These are phyloP conservation scores for Lupinus albus DNA, from an alignment of 306 rosid genomes.

Conservation along the genomic window DNA sequence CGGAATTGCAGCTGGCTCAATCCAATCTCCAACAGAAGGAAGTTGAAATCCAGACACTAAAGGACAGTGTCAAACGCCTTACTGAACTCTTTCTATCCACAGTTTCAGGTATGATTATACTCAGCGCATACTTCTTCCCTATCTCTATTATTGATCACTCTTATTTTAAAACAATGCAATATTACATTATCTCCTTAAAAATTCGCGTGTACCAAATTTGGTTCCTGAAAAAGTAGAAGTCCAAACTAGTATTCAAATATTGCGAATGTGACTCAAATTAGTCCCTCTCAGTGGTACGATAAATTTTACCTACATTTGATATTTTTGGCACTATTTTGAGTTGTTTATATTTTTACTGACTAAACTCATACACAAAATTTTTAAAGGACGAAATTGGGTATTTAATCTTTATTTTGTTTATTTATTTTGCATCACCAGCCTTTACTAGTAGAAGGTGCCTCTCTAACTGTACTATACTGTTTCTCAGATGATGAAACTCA, in stretches of 20 bases:
- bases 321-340: too few species aligned
- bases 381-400: too few species aligned
- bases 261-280: too few species aligned
- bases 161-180: slow-evolving; percentile 1
- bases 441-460: slow-evolving; percentile 7
- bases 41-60: slow-evolving; percentile 66
- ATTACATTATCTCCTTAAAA: slow-evolving; percentile 12
- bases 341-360: too few species aligned
- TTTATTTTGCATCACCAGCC: neutral
- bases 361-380: too few species aligned
- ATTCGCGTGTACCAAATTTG: too few species aligned
- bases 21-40: slow-evolving; percentile 64
- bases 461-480: slow-evolving; percentile 13
- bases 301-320: too few species aligned
- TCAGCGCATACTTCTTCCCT: neutral
- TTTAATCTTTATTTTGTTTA: too few species aligned
- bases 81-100: slow-evolving; percentile 58
- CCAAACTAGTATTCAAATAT: too few species aligned
- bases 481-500: slow-evolving; percentile 68
- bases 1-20: slow-evolving; percentile 62
- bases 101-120: slow-evolving; percentile 55
- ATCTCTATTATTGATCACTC: slow-evolving; percentile 13
- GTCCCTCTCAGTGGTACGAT: too few species aligned
- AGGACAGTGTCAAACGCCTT: slow-evolving; percentile 70
- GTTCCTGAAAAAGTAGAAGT: too few species aligned